Base-by-base conservation (phyloP, 2,329 filamentous ascomycete species). In the Didymella lethalis region DNA sequence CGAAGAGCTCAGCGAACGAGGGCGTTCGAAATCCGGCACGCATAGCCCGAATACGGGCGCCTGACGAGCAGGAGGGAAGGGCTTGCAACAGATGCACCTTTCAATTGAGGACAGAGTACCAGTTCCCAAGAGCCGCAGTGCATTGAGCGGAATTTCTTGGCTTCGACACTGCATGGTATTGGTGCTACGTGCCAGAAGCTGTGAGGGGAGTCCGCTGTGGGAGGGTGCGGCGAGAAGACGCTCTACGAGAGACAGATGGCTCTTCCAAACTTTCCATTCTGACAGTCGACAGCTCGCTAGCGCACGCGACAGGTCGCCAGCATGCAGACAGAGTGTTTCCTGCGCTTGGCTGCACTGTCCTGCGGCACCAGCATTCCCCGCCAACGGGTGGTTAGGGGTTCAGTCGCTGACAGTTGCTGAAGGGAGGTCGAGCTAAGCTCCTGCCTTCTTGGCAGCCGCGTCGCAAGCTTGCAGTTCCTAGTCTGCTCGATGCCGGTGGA, bases 401-500 rank as follows among this genome's bases (percentile, higher is more conserved):
- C n/a, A 20, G 38, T 25, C 14, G 41, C 43, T 28, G 12, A 38
- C 34, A 44, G 44, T 32, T 38, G 56, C 56, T 49, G 49, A 46
- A 59, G 56, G 55, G 55, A 59, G 56, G 56, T 59, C 46, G 38
- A 59, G 56, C 56, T 59, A 59, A 54, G 50, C 56, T 59, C 56
- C 50, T 59, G 40, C 50, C 16, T 32, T 54, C 23, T 34, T 46
- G 50, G 50, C 46, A 52, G 55, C 55, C 45, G 48, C 56, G 56
- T 59, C 41, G 56, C 56, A 50, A 36, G 49, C 49, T 26, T 58
- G 55, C 55, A 53, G 43, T 53, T 53, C 43, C 55, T 26, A 43
- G 40, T 26, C n/a, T 57, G 23, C 38, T 41, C 49, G 53, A 54
- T 58, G 55, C 48, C 44, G 48, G 56, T 58, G 56, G 49, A 31